These are phyloP conservation scores for Chlamydomonas reinhardtii DNA, from an alignment of 163 green algal genomes.

Conservation along the genomic window DNA sequence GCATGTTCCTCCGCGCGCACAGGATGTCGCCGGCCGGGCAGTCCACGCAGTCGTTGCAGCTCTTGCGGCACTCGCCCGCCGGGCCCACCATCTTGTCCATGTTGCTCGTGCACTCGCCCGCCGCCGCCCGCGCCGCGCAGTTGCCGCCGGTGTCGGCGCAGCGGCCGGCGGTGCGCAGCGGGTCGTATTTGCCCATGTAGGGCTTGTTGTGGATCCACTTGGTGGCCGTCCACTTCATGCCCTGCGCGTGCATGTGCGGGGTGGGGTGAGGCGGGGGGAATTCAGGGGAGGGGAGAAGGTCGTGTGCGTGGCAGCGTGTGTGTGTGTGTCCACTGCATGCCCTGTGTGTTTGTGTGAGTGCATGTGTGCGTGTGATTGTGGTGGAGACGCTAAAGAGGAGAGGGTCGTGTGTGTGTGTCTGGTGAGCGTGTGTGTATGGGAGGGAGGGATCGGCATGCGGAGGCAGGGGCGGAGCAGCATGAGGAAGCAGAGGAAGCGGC, in stretches of 20 bases:
- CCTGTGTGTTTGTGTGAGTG: no score
- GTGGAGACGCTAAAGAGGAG: no score
- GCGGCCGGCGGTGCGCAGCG: conserved; percentile 7
- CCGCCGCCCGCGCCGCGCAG: conserved; percentile 22
- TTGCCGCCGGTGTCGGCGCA: conserved; percentile 22
- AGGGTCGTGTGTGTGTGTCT: no score
- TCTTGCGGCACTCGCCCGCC: conserved; percentile 37
- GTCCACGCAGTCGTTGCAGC: conserved; percentile 49
- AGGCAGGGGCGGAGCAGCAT: no score
- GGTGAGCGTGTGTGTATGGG: no score
- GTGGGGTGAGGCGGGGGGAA: background rate
- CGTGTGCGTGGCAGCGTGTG: no score
- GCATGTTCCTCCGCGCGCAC: conserved; percentile 50
- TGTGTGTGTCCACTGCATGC: no score
- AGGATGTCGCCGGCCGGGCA: conserved; percentile 48
- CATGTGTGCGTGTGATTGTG: no score
- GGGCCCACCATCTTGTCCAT: conserved; percentile 38
- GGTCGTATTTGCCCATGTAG: conserved; percentile 51
- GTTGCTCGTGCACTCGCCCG: conserved; percentile 19
- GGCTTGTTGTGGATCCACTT: conserved; percentile 71
- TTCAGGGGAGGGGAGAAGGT: no score
- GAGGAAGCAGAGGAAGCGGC: no score
- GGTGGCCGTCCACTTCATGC: conserved; percentile 71
- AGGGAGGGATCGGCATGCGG: no score
- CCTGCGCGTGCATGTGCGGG: conserved; percentile 27